A percentile compares a stretch with the other conserved stretches of the same genome.
Evolutionary conservation across 2,329 filamentous ascomycete species (phyloP).

Genomic region (Fusarium domesticum): DNA sequence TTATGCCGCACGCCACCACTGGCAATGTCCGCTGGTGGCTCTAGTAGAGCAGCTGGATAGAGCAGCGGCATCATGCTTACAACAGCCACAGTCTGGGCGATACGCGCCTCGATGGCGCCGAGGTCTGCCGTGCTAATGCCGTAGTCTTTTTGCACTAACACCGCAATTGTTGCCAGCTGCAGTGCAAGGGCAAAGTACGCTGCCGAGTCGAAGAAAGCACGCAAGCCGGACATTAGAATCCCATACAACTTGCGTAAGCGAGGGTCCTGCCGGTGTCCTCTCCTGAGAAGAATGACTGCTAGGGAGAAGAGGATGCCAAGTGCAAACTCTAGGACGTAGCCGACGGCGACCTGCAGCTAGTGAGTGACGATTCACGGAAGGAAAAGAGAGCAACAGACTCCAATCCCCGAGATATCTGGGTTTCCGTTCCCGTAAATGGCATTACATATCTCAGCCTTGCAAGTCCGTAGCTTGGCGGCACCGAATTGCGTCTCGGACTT

Average conservation of each 20-base stretch:
- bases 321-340: conserved; percentile 11
- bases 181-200: conserved; percentile 23
- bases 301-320: conserved; percentile 7
- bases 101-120: conserved; percentile 23
- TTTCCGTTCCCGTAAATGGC: conserved; percentile 20
- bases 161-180: conserved; percentile 19
- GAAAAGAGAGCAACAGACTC: conserved; percentile 8
- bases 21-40: not conserved
- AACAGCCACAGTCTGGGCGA: conserved; percentile 19
- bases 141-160: conserved; percentile 25
- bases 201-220: conserved; percentile 18
- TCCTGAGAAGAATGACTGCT: conserved; percentile 2
- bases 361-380: not conserved
- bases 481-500: conserved; percentile 2
- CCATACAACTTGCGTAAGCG: not conserved
- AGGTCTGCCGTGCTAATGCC: conserved; percentile 20
- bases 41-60: conserved; percentile 16
- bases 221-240: conserved; percentile 3
- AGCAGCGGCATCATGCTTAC: conserved; percentile 25
- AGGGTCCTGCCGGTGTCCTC: not conserved
- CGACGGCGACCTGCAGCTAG: conserved; percentile 7
- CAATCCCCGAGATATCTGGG: conserved; percentile 25
- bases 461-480: not conserved
- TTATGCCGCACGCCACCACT: conserved; percentile 7
- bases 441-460: conserved; percentile 15